Evolutionary conservation across 257 asterid genomes (phyloP).

Genomic region (Capsicum baccatum): DNA sequence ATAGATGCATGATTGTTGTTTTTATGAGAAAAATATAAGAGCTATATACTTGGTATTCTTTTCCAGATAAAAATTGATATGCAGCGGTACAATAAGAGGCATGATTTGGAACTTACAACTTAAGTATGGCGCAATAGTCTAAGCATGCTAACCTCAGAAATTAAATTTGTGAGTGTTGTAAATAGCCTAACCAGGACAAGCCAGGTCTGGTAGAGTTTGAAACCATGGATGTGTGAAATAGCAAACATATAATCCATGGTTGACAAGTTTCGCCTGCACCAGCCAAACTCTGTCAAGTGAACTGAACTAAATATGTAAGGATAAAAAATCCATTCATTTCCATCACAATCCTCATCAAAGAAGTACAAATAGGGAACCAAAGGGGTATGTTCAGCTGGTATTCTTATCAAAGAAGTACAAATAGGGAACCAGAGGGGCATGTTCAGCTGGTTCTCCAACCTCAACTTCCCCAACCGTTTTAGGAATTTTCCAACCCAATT

Average conservation of each 20-base stretch:
- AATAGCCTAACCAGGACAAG: not conserved
- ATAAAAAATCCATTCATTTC: constrained; percentile 28
- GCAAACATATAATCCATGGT: not conserved
- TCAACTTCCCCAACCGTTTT: constrained; percentile 40
- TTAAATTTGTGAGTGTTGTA: not conserved
- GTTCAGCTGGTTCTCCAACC: constrained; percentile 45
- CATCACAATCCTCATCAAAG: constrained; percentile 54
- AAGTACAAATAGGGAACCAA: too few relatives aligned
- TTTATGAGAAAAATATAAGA: not conserved
- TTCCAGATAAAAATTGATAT: not conserved
- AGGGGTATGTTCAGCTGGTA: too few relatives aligned
- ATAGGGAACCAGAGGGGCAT: constrained; percentile 47
- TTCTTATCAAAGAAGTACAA: constrained; percentile 47
- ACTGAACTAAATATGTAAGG: not conserved
- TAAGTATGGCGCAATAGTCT: not conserved
- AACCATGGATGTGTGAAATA: constrained; percentile 19
- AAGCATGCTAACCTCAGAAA: not conserved
- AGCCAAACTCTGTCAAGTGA: not conserved
- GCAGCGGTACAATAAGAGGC: not conserved
- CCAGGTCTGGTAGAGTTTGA: not conserved
- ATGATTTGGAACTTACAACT: not conserved
- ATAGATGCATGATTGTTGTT: not conserved
- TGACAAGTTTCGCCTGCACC: not conserved
- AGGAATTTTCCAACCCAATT: constrained; percentile 60
- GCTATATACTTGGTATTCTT: too few relatives aligned